Conservation (phyloP, 371 early-diverging fungal species). For the Saksenaea oblongispora region DNA sequence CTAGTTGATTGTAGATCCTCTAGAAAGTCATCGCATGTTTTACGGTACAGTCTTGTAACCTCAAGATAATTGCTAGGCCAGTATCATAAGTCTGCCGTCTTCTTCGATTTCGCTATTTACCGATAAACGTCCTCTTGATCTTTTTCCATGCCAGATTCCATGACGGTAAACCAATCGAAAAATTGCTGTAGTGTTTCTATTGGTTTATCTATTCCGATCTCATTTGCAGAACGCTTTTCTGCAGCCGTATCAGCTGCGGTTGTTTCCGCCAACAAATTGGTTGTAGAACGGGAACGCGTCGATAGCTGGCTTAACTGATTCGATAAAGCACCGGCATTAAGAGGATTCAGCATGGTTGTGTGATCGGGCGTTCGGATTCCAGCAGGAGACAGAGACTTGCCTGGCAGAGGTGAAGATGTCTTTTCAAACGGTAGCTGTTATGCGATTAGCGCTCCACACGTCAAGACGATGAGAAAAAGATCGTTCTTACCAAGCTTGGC, state of each 20-base stretch:
- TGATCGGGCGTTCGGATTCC: conserved; percentile 41
- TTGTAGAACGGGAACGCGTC: conserved; percentile 47
- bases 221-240: conserved; percentile 30
- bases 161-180: conserved; percentile 84
- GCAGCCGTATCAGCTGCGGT: conserved; percentile 32
- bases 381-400: conserved; percentile 18
- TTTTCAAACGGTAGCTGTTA: conserved; percentile 31
- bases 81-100: neutral
- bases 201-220: conserved; percentile 47
- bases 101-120: conserved; percentile 25
- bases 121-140: conserved; percentile 85
- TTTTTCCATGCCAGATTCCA: conserved; percentile 80
- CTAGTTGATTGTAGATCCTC: conserved; percentile 54
- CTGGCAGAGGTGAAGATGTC: conserved; percentile 20
- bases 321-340: conserved; percentile 32
- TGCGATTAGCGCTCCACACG: conserved; percentile 9
- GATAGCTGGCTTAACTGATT: conserved; percentile 24
- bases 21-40: conserved; percentile 62
- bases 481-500: conserved; percentile 38
- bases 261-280: conserved; percentile 39
- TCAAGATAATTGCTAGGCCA: conserved; percentile 52
- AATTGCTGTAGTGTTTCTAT: conserved; percentile 89
- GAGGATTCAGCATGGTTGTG: conserved; percentile 14
- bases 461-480: neutral
- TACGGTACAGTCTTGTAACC: conserved; percentile 47